These are phyloP conservation scores for Wallemia mellicola DNA, from an alignment of 1,284 basidiomycete species.

Conservation along the genomic window DNA sequence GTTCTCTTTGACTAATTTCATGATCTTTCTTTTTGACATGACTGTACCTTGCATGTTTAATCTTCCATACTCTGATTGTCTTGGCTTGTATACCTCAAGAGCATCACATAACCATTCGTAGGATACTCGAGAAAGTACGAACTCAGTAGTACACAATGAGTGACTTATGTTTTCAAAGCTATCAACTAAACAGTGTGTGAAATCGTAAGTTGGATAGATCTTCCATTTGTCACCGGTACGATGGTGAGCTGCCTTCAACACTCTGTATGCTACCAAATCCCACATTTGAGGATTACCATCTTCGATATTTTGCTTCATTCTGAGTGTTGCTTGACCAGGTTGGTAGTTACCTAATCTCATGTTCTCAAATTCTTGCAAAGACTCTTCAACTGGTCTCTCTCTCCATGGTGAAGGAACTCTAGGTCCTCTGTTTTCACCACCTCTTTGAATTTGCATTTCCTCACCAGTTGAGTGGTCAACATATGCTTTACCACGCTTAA, in stretches of 20 bases:
- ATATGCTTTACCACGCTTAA: constrained; percentile 71
- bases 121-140: constrained; percentile 80
- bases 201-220: constrained; percentile 93
- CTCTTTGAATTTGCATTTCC: constrained; percentile 64
- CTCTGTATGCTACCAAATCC: constrained; percentile 91
- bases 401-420: constrained; percentile 68
- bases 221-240: constrained; percentile 78
- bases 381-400: constrained; percentile 51
- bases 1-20: constrained; percentile 53
- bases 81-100: constrained; percentile 87
- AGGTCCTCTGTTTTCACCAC: constrained; percentile 47
- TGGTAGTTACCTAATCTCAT: constrained; percentile 79
- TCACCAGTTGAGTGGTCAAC: constrained; percentile 93
- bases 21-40: constrained; percentile 89
- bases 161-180: constrained; percentile 98
- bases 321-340: constrained; percentile 65
- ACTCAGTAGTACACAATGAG: constrained; percentile 89
- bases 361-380: constrained; percentile 55
- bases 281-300: constrained; percentile 98
- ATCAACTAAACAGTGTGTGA: constrained; percentile 94
- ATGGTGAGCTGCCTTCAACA: constrained; percentile 70
- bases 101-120: constrained; percentile 99
- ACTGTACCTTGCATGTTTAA: constrained; percentile 82
- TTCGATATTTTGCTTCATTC: constrained; percentile 90
- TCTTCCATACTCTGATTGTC: constrained; percentile 88